phyloP scores from a whole-genome alignment of 306 rosid species.

The Fagus crenata region DNA sequence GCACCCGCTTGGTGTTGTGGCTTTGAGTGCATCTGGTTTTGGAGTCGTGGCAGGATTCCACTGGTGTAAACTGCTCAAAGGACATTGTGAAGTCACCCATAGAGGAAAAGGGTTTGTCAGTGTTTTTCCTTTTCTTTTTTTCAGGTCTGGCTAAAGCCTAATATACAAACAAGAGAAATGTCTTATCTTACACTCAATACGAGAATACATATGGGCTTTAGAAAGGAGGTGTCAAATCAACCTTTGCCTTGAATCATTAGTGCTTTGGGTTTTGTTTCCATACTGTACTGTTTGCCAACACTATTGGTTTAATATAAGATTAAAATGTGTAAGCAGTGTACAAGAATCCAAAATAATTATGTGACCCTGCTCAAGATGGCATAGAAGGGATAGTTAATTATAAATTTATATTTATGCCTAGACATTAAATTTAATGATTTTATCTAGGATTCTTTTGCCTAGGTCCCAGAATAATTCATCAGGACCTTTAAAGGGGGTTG shows the following conservation, averaged over 20 bases:
- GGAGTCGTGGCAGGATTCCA: slow-evolving; percentile 23
- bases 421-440: no score
- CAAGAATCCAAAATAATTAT: no score
- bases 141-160: background rate
- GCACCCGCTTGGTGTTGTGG: slow-evolving; percentile 7
- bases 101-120: slow-evolving; percentile 38
- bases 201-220: slow-evolving; percentile 27
- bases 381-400: no score
- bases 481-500: slow-evolving; percentile 33
- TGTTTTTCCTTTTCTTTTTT: background rate
- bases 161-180: slow-evolving; percentile 15
- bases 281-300: background rate
- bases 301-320: background rate
- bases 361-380: no score
- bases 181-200: slow-evolving; percentile 41
- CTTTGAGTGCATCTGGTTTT: slow-evolving; percentile 24
- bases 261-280: slow-evolving; percentile 1
- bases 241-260: slow-evolving; percentile 27
- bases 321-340: background rate
- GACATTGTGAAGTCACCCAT: slow-evolving; percentile 32
- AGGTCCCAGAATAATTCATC: no score
- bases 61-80: slow-evolving; percentile 17
- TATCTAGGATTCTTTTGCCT: no score
- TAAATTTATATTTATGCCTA: no score
- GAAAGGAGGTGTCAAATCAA: slow-evolving; percentile 40